Conservation (phyloP, 208 protist species). For the Trypanosoma brucei region DNA sequence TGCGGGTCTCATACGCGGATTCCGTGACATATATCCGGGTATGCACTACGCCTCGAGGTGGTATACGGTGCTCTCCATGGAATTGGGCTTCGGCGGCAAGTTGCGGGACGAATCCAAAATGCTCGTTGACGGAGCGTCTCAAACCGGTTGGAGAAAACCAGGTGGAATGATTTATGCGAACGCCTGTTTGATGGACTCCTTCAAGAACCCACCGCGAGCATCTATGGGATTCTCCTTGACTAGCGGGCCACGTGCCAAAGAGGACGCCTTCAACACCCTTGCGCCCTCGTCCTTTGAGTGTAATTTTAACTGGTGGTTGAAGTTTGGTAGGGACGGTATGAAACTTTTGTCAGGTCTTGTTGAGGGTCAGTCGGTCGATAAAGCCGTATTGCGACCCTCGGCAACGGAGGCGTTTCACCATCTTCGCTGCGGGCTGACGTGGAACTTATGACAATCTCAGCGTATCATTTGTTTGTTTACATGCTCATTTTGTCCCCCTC, state of each 20-base stretch:
- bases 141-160: conserved; percentile 4
- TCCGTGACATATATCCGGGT: conserved; percentile 40
- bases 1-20: conserved; percentile 44
- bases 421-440: conserved; percentile 62
- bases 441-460: conserved; percentile 29
- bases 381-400: conserved; percentile 41
- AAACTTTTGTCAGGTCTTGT: conserved; percentile 26
- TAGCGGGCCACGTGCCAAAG: conserved; percentile 27
- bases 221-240: conserved; percentile 60
- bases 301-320: conserved; percentile 55
- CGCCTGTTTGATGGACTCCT: conserved; percentile 46
- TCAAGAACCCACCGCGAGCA: conserved; percentile 34
- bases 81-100: conserved; percentile 21
- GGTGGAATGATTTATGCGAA: conserved; percentile 41
- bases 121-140: background rate
- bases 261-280: conserved; percentile 49
- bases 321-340: conserved; percentile 12
- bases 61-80: conserved; percentile 46
- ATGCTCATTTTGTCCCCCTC: background rate
- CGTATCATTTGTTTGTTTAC: background rate
- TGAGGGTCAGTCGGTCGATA: background rate
- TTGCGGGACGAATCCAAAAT: background rate
- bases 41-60: conserved; percentile 49
- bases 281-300: conserved; percentile 46
- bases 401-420: conserved; percentile 57